phyloP scores from a whole-genome alignment of 768 basidiomycete species.

The Lactifluus piperatus region DNA sequence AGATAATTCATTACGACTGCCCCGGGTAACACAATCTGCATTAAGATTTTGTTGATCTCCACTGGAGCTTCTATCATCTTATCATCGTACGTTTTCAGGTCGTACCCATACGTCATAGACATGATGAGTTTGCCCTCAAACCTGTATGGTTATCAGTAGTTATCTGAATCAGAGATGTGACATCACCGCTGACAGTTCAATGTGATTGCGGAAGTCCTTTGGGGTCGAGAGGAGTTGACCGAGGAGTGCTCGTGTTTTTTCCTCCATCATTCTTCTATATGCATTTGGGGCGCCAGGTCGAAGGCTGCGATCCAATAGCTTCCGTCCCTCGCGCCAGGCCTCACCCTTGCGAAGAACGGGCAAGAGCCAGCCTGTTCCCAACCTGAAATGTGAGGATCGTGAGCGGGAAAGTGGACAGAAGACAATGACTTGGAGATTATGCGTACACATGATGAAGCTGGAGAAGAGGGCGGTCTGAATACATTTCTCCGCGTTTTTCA shows the following conservation, averaged over 20 bases:
- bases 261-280: not conserved
- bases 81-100: not conserved
- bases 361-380: conserved; percentile 1
- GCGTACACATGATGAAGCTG: conserved; percentile 2
- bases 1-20: conserved; percentile 1
- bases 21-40: not conserved
- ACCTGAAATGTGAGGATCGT: not conserved
- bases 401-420: not conserved
- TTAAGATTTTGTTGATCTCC: not conserved
- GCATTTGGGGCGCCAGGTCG: not conserved
- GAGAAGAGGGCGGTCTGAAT: conserved; percentile 7
- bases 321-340: not conserved
- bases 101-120: conserved; percentile 8
- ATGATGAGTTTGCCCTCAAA: conserved; percentile 6
- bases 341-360: not conserved
- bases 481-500: conserved; percentile 38
- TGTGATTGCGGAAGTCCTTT: not conserved
- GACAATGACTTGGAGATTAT: not conserved
- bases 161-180: not conserved
- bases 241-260: not conserved
- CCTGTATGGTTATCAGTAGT: not conserved
- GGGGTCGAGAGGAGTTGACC: not conserved
- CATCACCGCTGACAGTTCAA: not conserved
- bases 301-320: conserved; percentile 4
- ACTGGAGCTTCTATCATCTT: not conserved